Conservation (phyloP, 192 early-diverging fungal species). For the Coemansia sp. region DNA sequence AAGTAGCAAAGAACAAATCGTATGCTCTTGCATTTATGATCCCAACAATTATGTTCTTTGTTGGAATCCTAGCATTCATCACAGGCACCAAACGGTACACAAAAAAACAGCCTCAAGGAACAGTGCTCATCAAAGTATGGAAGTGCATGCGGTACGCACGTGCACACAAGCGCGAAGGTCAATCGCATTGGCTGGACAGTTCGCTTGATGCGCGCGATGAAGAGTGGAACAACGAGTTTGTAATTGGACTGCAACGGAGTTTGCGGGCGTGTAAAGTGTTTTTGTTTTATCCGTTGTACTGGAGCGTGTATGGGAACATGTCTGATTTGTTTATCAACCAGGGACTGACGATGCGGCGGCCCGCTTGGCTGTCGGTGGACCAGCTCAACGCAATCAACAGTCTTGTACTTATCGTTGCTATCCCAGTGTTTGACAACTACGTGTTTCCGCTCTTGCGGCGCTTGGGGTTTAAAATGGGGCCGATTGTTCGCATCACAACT, state of each 20-base stretch:
- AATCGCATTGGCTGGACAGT: slow-evolving; percentile 43
- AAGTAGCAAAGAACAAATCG: slow-evolving; percentile 59
- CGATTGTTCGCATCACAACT: slow-evolving; percentile 55
- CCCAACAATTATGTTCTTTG: not conserved
- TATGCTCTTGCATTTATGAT: slow-evolving; percentile 44
- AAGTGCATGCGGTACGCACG: slow-evolving; percentile 47
- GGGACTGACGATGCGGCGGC: slow-evolving; percentile 26
- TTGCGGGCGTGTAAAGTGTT: slow-evolving; percentile 64
- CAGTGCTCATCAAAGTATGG: slow-evolving; percentile 56
- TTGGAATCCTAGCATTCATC: slow-evolving; percentile 56
- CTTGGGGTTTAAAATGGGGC: slow-evolving; percentile 37
- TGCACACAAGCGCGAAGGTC: slow-evolving; percentile 11
- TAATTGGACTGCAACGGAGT: slow-evolving; percentile 59
- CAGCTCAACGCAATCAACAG: slow-evolving; percentile 53
- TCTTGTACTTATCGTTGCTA: slow-evolving; percentile 48
- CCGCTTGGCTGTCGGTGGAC: slow-evolving; percentile 31
- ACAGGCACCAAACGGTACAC: slow-evolving; percentile 56
- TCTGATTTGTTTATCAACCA: slow-evolving; percentile 58
- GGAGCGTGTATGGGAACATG: slow-evolving; percentile 60
- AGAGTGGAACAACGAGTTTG: slow-evolving; percentile 65
- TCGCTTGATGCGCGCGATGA: slow-evolving; percentile 48
- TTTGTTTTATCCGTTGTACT: slow-evolving; percentile 67
- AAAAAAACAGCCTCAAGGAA: slow-evolving; percentile 61
- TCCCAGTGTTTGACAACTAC: slow-evolving; percentile 52
- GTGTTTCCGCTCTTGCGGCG: slow-evolving; percentile 53